These are phyloP conservation scores for Lotmaria passim DNA, from an alignment of 208 protist species.

Conservation along the genomic window DNA sequence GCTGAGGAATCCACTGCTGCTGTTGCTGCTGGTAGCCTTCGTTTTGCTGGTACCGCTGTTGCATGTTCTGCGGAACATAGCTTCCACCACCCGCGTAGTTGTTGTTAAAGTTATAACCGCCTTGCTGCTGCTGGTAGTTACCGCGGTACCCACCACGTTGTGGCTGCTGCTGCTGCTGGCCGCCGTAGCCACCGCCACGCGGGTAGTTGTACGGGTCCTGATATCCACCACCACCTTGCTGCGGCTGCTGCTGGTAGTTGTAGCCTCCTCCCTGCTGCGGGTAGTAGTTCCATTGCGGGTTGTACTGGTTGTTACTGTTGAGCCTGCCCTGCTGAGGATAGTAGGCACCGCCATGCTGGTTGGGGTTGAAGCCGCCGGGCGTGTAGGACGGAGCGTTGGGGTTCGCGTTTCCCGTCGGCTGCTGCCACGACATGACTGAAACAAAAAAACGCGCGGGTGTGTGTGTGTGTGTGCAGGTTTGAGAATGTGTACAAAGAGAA, in stretches of 20 bases:
- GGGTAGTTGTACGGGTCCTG: too few species aligned
- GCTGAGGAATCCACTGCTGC: slow-evolving; percentile 2
- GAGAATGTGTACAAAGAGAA: background rate
- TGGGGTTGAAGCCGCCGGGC: slow-evolving; percentile 24
- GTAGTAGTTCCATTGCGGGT: slow-evolving; percentile 19
- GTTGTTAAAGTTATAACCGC: background rate
- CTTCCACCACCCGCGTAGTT: background rate
- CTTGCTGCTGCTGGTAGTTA: slow-evolving; percentile 13
- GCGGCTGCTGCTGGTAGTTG: slow-evolving; percentile 5
- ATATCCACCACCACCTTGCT: slow-evolving; percentile 23
- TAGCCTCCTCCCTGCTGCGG: slow-evolving; percentile 6
- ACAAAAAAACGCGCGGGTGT: slow-evolving; percentile 8
- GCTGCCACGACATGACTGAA: slow-evolving; percentile 73
- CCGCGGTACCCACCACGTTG: slow-evolving; percentile 20
- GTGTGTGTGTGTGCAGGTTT: background rate
- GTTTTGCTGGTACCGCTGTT: slow-evolving; percentile 30
- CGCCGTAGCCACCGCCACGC: slow-evolving; percentile 20
- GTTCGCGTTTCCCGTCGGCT: slow-evolving; percentile 66
- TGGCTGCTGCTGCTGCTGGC: slow-evolving; percentile 13
- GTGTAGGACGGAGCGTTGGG: slow-evolving; percentile 43
- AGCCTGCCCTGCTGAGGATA: slow-evolving; percentile 40
- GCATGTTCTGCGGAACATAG: slow-evolving; percentile 18
- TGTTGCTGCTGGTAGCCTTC: slow-evolving; percentile 25
- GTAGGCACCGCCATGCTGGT: slow-evolving; percentile 36
- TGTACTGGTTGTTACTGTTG: slow-evolving; percentile 2